Evolutionary conservation across 2,329 filamentous ascomycete species (phyloP), one percentile per base, ranked within the genome.

Genomic region (Pseudohalonectria lignicola): DNA sequence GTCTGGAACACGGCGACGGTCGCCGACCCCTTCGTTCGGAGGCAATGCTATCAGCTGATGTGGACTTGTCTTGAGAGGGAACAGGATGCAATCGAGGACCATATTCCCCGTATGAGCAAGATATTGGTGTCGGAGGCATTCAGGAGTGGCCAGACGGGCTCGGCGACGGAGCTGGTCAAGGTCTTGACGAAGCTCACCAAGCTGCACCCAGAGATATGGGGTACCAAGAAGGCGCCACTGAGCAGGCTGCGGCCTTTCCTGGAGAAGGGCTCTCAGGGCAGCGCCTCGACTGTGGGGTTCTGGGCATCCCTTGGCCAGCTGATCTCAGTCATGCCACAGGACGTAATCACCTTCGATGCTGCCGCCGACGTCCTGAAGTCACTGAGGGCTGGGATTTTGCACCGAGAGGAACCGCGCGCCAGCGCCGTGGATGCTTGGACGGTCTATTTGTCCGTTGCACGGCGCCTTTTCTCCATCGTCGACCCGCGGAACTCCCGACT

Each of bases 251-350:
- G 74, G 36, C 65, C 76, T 8, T 92, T 93, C 47, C 64, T 96
- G 6, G 79, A 83, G 44, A 84, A 79, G 49, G 90, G 92, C 3
- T 94, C 90, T 0, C 85, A 95, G 51, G 75, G 78, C n/a, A 82
- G 82, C 3, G 66, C 39, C 4, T 15, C 36, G 1, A 32, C 42
- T 1, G 5, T 34, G 1, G 71, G 69, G 9, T 94, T 80, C 52
- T 98, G 92, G 92, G 59, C 67, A 19, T 74, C 72, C 13, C 55
- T 94, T 23, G 66, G 71, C 29, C 63, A 67, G 21, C 59, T 96
- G 0, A 53, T 94, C 5, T 63, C 71, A 17, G 55, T 78, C 1
- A 53, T 90, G 2, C 65, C 81, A 35, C 47, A 56, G 3, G 60
- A 71, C 12, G 49, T 61, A 2, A 50, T 63, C 5, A 50, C 54